Evolutionary conservation across 495 filamentous ascomycete species (phyloP).

Genomic region (Niebla homalea): DNA sequence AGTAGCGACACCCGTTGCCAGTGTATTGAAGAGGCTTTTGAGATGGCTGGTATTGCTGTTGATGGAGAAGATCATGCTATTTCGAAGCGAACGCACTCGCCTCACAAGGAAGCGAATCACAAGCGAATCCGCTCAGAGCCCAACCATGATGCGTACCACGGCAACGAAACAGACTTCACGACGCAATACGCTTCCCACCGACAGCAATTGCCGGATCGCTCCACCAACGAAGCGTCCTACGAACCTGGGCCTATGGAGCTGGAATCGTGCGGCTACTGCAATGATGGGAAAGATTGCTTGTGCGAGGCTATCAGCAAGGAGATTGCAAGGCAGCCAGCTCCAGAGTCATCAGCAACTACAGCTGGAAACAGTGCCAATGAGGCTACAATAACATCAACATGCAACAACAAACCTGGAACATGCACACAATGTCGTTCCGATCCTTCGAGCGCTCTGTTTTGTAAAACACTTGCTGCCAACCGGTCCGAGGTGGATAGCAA

Average conservation of each 20-base stretch:
- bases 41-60: slow-evolving; percentile 9
- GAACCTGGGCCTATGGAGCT: slow-evolving; percentile 17
- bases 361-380: background rate
- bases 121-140: slow-evolving; percentile 20
- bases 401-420: slow-evolving; percentile 61
- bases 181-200: slow-evolving; percentile 43
- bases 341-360: slow-evolving; percentile 15
- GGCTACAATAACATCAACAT: slow-evolving; percentile 27
- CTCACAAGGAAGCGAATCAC: slow-evolving; percentile 21
- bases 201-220: slow-evolving; percentile 17
- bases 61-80: background rate
- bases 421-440: slow-evolving; percentile 69
- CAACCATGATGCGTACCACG: slow-evolving; percentile 41
- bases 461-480: slow-evolving; percentile 64
- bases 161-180: slow-evolving; percentile 64
- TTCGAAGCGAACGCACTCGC: slow-evolving; percentile 24
- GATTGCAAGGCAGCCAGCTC: slow-evolving; percentile 38
- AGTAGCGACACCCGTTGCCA: slow-evolving; percentile 44
- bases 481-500: slow-evolving; percentile 26
- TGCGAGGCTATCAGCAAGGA: slow-evolving; percentile 60
- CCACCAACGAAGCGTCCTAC: slow-evolving; percentile 23
- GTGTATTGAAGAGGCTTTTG: slow-evolving; percentile 56
- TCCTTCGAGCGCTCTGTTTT: slow-evolving; percentile 72
- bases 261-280: slow-evolving; percentile 80
- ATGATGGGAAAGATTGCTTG: slow-evolving; percentile 70